phyloP scores from a whole-genome alignment of 306 rosid species.

The Notholithocarpus densiflorus region DNA sequence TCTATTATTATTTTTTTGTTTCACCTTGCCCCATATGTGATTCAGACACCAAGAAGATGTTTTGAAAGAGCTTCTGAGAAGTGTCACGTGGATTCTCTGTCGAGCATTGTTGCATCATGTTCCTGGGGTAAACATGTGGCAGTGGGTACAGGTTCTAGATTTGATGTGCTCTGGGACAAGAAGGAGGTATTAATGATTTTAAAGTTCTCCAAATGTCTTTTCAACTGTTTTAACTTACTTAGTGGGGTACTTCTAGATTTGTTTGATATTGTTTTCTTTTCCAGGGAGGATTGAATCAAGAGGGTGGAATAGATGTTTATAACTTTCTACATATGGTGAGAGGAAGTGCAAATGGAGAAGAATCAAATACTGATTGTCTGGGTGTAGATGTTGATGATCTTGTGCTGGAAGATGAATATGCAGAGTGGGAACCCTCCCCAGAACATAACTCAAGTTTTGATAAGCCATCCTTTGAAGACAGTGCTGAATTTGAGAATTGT shows the following conservation, averaged over 20 bases:
- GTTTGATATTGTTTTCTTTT: constrained; percentile 23
- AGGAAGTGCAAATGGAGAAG: constrained; percentile 48
- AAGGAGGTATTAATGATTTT: constrained; percentile 47
- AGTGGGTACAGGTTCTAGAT: constrained; percentile 90
- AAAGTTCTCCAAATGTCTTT: neutral
- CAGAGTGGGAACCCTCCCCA: constrained; percentile 55
- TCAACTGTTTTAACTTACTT: neutral
- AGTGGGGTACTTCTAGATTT: constrained; percentile 3
- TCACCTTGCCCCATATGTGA: constrained; percentile 11
- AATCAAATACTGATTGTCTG: constrained; percentile 49
- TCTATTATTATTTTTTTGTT: constrained; percentile 12
- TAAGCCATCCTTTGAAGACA: constrained; percentile 73
- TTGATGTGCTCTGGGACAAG: constrained; percentile 79
- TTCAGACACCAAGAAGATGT: constrained; percentile 84
- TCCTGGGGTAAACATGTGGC: constrained; percentile 95
- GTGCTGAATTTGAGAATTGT: constrained; percentile 33
- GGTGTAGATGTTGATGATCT: constrained; percentile 81
- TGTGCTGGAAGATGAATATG: constrained; percentile 43
- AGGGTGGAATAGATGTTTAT: constrained; percentile 67
- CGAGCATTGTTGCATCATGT: constrained; percentile 90
- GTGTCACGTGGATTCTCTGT: constrained; percentile 67
- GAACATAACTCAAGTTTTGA: constrained; percentile 47
- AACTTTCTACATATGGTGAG: constrained; percentile 68
- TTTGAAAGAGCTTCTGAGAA: constrained; percentile 95
- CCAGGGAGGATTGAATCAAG: constrained; percentile 54